A percentile compares a stretch with the other conserved stretches of the same genome.
These are phyloP conservation scores for Trichoderma asperelloides DNA, from an alignment of 495 filamentous ascomycete genomes.

Conservation along the genomic window DNA sequence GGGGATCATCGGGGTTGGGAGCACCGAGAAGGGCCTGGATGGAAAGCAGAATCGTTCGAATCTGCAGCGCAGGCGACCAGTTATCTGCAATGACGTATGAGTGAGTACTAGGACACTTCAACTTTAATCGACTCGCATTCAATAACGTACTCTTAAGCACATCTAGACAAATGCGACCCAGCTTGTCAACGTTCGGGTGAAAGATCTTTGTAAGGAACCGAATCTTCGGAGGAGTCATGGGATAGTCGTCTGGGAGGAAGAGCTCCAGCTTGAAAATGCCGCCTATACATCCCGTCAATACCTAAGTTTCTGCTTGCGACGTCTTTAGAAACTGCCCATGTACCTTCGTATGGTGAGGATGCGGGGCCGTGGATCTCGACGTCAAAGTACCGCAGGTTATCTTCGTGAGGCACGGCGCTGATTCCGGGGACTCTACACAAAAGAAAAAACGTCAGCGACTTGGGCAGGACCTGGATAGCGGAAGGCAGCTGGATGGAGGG, in stretches of 20 bases:
- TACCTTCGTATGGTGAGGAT: constrained; percentile 88
- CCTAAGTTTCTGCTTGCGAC: not conserved
- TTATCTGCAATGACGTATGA: constrained; percentile 54
- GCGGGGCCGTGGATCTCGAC: constrained; percentile 93
- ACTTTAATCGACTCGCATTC: not conserved
- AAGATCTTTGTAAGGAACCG: constrained; percentile 98
- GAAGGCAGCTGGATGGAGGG: constrained; percentile 5
- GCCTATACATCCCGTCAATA: constrained; percentile 38
- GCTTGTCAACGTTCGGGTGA: constrained; percentile 96
- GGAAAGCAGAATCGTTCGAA: constrained; percentile 91
- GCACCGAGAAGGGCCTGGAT: constrained; percentile 96
- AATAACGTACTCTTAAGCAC: constrained; percentile 76
- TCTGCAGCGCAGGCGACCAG: constrained; percentile 97
- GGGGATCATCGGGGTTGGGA: constrained; percentile 93
- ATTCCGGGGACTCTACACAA: constrained; percentile 79
- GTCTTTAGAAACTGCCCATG: constrained; percentile 11
- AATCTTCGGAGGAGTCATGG: constrained; percentile 98
- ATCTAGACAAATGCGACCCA: constrained; percentile 94
- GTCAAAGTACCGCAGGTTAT: constrained; percentile 97
- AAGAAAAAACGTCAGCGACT: constrained; percentile 12
- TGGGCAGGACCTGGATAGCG: not conserved
- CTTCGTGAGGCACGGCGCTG: constrained; percentile 94
- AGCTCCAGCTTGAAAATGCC: constrained; percentile 96
- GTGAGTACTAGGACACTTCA: not conserved
- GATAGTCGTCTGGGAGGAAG: constrained; percentile 98